These are phyloP conservation scores for Nemania bipapillata DNA, from an alignment of 2,329 filamentous ascomycete genomes.

Conservation along the genomic window DNA sequence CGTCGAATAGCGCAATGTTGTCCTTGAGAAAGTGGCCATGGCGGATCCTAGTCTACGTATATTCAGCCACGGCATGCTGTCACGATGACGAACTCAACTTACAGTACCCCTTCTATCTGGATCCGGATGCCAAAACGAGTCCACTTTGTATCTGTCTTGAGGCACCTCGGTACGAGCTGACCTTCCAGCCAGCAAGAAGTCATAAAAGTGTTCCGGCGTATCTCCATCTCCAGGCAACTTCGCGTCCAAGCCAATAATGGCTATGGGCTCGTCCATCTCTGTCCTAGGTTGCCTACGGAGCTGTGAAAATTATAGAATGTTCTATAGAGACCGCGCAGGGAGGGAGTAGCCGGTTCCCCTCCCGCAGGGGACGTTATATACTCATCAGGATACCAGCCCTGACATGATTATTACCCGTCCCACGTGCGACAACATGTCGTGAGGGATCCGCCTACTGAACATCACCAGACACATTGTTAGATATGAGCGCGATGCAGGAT, in stretches of 20 bases:
- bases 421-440: conserved; percentile 9
- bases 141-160: conserved; percentile 47
- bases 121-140: conserved; percentile 50
- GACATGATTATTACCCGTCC: background rate
- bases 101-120: conserved; percentile 46
- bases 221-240: conserved; percentile 47
- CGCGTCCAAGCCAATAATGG: conserved; percentile 45
- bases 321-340: background rate
- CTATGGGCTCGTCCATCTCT: conserved; percentile 45
- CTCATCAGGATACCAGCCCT: background rate
- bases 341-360: background rate
- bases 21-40: conserved; percentile 38
- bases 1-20: conserved; percentile 35
- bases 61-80: background rate
- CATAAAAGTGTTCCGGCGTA: conserved; percentile 46
- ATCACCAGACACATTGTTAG: conserved; percentile 7
- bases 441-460: background rate
- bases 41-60: conserved; percentile 34
- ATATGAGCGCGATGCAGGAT: conserved; percentile 3
- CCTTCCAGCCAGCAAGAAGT: conserved; percentile 47
- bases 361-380: conserved; percentile 6
- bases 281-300: background rate
- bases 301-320: background rate
- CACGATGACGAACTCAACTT: conserved; percentile 16
- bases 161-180: conserved; percentile 47